Evolutionary conservation across 2,329 filamentous ascomycete species (phyloP).

Genomic region (Verticillium klebahnii): DNA sequence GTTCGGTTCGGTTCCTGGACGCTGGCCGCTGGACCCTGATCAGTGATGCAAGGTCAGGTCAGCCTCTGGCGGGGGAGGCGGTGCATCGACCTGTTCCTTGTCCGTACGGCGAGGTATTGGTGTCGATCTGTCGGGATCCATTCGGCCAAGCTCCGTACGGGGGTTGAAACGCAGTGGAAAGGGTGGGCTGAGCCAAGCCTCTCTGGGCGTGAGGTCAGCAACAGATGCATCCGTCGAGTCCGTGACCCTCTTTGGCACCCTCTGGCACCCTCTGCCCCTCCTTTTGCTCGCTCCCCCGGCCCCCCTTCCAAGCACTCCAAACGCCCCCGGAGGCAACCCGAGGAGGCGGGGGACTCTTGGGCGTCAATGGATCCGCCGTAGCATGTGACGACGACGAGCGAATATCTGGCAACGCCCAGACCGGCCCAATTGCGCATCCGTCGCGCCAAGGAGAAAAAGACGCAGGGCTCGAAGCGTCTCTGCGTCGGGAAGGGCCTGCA

Average conservation of each 20-base stretch:
- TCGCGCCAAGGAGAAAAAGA: not conserved
- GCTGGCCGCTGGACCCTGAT: not conserved
- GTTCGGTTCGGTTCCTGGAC: not conserved
- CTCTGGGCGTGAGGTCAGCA: not conserved
- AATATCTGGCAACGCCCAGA: constrained; percentile 4
- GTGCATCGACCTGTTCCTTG: not conserved
- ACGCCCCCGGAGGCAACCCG: not conserved
- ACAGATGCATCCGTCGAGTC: not conserved
- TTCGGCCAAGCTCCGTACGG: not conserved
- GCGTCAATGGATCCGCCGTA: not conserved
- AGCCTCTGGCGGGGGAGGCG: constrained; percentile 3
- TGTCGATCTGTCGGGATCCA: not conserved
- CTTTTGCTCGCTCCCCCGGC: not conserved
- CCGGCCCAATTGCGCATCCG: not conserved
- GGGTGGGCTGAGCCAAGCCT: not conserved
- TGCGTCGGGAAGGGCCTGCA: not conserved
- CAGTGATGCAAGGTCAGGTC: not conserved
- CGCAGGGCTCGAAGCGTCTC: not conserved
- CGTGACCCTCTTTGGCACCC: not conserved
- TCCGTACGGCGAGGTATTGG: not conserved
- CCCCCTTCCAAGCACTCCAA: not conserved
- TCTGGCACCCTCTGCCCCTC: not conserved
- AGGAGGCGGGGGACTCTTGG: not conserved
- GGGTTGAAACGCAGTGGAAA: not conserved
- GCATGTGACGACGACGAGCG: constrained; percentile 1